phyloP scores from a whole-genome alignment of 2,329 filamentous ascomycete species.

The Metarhizium anisopliae region DNA sequence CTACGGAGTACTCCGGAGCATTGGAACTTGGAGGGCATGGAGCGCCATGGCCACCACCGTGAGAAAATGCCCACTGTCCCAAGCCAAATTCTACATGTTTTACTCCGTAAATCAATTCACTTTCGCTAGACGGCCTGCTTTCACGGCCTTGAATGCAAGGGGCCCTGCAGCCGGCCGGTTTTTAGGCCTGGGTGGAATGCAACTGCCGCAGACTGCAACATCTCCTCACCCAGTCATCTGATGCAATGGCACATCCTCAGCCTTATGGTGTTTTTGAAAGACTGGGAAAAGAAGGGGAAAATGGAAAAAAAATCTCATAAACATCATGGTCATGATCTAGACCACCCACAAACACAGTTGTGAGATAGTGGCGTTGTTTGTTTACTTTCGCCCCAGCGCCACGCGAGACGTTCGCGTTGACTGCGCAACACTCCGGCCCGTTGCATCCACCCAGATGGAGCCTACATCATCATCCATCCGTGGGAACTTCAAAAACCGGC shows the following conservation, averaged over 20 bases:
- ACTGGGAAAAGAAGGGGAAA: too few species aligned
- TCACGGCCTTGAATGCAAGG: background rate
- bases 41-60: background rate
- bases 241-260: too few species aligned
- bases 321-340: too few species aligned
- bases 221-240: too few species aligned
- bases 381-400: constrained; percentile 1
- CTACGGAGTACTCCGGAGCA: background rate
- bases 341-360: background rate
- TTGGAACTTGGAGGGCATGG: background rate
- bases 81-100: too few species aligned
- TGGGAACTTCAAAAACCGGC: too few species aligned
- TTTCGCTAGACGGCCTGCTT: background rate
- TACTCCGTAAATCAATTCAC: too few species aligned
- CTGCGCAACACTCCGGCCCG: background rate
- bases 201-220: too few species aligned
- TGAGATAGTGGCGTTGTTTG: constrained; percentile 1
- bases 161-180: background rate
- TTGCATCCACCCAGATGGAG: background rate
- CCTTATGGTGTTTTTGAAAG: too few species aligned
- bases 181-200: background rate
- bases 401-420: constrained; percentile 2
- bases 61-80: background rate
- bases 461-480: background rate
- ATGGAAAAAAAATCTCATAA: too few species aligned